phyloP scores from a whole-genome alignment of 1,284 basidiomycete species.

The Malassezia psittaci region DNA sequence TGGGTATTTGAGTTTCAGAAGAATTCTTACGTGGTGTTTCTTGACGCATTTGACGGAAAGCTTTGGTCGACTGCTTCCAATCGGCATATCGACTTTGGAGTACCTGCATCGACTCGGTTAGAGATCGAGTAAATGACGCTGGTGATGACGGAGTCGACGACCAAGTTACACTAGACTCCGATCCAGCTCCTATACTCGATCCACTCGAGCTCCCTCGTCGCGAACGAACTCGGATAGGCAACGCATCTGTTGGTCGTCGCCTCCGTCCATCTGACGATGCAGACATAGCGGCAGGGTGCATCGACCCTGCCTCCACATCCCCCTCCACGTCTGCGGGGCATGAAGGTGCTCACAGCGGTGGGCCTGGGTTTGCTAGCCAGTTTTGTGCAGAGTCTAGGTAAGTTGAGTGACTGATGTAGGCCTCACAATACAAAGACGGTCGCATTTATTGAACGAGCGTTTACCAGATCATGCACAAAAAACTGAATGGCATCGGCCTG shows the following conservation, averaged over 20 bases:
- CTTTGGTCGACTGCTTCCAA: conserved; percentile 11
- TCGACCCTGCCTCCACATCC: background rate
- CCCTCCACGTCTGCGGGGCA: conserved; percentile 3
- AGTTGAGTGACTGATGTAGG: conserved; percentile 45
- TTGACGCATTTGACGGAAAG: conserved; percentile 1
- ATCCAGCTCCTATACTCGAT: background rate
- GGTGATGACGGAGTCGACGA: background rate
- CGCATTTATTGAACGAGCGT: conserved; percentile 73
- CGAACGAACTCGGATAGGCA: background rate
- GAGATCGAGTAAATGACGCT: background rate
- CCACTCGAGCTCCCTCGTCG: background rate
- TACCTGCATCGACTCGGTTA: background rate
- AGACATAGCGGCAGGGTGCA: background rate
- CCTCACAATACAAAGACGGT: conserved; percentile 86
- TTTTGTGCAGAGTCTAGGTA: conserved; percentile 67
- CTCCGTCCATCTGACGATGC: background rate
- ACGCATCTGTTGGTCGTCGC: background rate
- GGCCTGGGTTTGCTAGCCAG: conserved; percentile 70
- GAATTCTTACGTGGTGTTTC: background rate
- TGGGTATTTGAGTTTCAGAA: background rate
- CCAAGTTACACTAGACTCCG: background rate
- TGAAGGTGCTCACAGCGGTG: conserved; percentile 16
- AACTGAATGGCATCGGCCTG: conserved; percentile 36
- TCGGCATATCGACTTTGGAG: conserved; percentile 3
- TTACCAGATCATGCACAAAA: conserved; percentile 53